Percentiles rank a stretch among this genome's conserved stretches.
Conservation (phyloP, 2,329 filamentous ascomycete species). For the Ophiostoma perfectum region DNA sequence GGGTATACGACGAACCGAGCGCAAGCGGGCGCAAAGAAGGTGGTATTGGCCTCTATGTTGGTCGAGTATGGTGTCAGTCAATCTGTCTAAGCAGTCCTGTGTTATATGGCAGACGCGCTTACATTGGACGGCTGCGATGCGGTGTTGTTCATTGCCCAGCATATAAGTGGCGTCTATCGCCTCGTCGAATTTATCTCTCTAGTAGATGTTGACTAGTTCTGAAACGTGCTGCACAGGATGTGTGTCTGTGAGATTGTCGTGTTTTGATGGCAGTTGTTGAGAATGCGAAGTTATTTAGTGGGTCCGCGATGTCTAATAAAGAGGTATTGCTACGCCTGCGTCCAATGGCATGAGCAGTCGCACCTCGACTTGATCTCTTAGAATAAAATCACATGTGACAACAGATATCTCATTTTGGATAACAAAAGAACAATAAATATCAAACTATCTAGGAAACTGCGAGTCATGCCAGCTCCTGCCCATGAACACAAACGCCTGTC, state of each 20-base stretch:
- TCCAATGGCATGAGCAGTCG: not conserved
- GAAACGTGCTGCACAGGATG: no score
- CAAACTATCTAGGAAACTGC: slow-evolving; percentile 6
- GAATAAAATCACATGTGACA: no score
- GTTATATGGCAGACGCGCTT: not conserved
- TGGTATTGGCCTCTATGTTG: not conserved
- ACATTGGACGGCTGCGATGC: not conserved
- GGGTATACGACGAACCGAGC: slow-evolving; percentile 30
- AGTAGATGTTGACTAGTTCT: not conserved
- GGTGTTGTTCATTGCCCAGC: not conserved
- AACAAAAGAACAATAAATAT: not conserved
- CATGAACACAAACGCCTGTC: slow-evolving; percentile 4
- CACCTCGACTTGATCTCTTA: not conserved
- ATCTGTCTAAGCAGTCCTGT: not conserved
- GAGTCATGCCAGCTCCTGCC: slow-evolving; percentile 3
- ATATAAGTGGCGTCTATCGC: not conserved
- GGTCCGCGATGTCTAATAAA: slow-evolving; percentile 10
- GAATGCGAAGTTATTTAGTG: slow-evolving; percentile 7
- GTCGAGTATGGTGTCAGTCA: not conserved
- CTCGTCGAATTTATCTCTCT: no score
- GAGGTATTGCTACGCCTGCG: not conserved
- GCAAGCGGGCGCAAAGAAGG: slow-evolving; percentile 39
- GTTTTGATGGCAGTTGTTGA: not conserved
- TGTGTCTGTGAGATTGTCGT: not conserved
- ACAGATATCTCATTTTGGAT: no score